Conservation (phyloP, 441 rosid species). For the Populus hybrid region DNA sequence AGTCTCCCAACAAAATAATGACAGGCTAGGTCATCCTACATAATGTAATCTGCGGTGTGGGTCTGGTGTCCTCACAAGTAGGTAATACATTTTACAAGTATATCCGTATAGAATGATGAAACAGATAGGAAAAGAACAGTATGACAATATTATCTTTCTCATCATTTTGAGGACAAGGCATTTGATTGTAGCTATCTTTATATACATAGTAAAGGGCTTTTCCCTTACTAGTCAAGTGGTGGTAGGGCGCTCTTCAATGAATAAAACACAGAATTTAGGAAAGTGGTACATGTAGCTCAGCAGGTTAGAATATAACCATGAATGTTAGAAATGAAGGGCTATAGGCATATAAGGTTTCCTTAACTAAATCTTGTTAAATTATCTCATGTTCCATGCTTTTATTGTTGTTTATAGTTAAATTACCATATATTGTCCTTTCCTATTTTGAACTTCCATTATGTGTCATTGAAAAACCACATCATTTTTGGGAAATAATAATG, state of each 20-base stretch:
- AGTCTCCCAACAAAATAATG: too few relatives aligned
- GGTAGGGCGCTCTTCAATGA: too few relatives aligned
- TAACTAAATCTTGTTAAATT: neutral
- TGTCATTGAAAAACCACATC: neutral
- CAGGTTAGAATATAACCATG: neutral
- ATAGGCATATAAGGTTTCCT: neutral
- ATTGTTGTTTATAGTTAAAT: neutral
- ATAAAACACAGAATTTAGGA: too few relatives aligned
- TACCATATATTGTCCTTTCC: neutral
- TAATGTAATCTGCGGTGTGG: too few relatives aligned
- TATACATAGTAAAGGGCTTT: too few relatives aligned
- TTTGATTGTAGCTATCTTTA: too few relatives aligned
- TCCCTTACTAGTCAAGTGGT: too few relatives aligned
- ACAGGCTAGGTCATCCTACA: too few relatives aligned
- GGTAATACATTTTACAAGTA: too few relatives aligned
- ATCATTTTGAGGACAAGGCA: neutral
- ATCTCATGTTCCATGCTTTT: neutral
- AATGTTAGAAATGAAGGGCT: neutral
- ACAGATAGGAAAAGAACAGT: neutral
- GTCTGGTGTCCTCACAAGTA: too few relatives aligned
- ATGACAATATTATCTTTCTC: neutral
- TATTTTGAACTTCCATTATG: neutral
- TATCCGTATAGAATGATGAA: too few relatives aligned
- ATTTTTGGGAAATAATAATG: neutral
- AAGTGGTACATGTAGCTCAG: too few relatives aligned